Evolutionary conservation across 352 stramenopile species (phyloP), one percentile per base, ranked within the genome.

Genomic region (Chrysophaeum taylorii): DNA sequence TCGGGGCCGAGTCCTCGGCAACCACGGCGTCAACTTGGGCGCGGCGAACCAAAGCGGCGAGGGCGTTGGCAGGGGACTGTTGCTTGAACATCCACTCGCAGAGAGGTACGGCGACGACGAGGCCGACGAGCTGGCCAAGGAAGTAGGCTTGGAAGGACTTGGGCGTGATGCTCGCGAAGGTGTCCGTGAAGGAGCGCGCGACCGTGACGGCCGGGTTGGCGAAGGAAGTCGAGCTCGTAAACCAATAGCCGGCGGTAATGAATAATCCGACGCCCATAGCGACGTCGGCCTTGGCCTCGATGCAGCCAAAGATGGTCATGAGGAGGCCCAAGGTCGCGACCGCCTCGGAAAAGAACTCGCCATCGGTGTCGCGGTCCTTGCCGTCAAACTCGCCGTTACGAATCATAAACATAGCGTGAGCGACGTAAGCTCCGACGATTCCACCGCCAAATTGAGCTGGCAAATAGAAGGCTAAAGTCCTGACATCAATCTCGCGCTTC

Each of bases 131-230:
- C 66, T 76, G 72, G 67, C 72, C 73, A 12, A 18, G 27, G 42
- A 77, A 52, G 61, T 69, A 77, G 2, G 45, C 41, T 37, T n/a
- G 38, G 15, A 52, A 67, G 29, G 48, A 70, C 68, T 69, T 29
- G 14, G 68, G 69, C 63, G 67, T 27, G 70, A 77, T 77, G 7
- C 63, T 67, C 29, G 73, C 69, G 73, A 77, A 77, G 36, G 68
- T 77, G 63, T 74, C 53, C 0, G 73, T 71, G 64, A 74, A 77
- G 52, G 73, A 72, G 21, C 73, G 42, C 4, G 33, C 73, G 68
- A 77, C 74, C 0, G 73, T 77, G 21, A 77, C 73, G 23, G 73
- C 73, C 31, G 73, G 73, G 64, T 77, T 77, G 35, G 68, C 73
- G 72, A 77, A 77, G 52, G 71, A 73, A 35, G 38, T 72, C 29